Base-by-base conservation (phyloP, 345 rosid genomes). In the Dimocarpus longan region DNA sequence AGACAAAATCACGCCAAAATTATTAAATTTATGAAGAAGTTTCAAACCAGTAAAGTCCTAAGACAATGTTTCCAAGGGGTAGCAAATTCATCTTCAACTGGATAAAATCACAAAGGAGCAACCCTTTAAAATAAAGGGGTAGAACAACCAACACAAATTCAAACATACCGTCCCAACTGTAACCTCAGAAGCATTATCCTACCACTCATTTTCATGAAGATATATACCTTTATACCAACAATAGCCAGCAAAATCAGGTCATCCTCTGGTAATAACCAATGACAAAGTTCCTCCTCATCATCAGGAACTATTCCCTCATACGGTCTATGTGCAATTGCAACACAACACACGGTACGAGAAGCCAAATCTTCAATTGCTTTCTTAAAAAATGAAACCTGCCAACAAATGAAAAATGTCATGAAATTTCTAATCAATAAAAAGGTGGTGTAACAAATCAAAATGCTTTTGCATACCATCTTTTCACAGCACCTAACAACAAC, bases 221-320 rank as follows among this genome's bases (percentile, higher is more conserved):
- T 2, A 39, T 3, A 77, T 84, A 96, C 99, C 98, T 94, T 94
- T 32, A 96, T 84, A 82, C 99, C 99, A 78, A 94, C 90, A 73
- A 94, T 86, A 76, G 91, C 98, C 82, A 96, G 85, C 87, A 96
- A 83, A 83, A 94, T 88, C 83, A 96, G 99, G 68, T 92, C 94
- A 78, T 91, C 88, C 76, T 93, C 98, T 32, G 98, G 99, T 81
- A 96, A 81, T 70, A 74, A 86, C 99, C 99, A 96, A 64, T 79
- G 76, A 64, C 87, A 66, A 78, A 91, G 87, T 64, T 85, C 85
- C 69, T 91, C 93, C 82, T 91, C 97, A 77, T 88, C 88, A 78
- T 78, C 79, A 74, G 98, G 98, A 83, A 94, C 86, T 74, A 85
- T 91, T 52, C 91, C 91, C 60, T 90, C 98, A 88, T 70, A 86